Base-by-base conservation (phyloP, 2,329 filamentous ascomycete genomes). In the Phyllosticta citribraziliensis region DNA sequence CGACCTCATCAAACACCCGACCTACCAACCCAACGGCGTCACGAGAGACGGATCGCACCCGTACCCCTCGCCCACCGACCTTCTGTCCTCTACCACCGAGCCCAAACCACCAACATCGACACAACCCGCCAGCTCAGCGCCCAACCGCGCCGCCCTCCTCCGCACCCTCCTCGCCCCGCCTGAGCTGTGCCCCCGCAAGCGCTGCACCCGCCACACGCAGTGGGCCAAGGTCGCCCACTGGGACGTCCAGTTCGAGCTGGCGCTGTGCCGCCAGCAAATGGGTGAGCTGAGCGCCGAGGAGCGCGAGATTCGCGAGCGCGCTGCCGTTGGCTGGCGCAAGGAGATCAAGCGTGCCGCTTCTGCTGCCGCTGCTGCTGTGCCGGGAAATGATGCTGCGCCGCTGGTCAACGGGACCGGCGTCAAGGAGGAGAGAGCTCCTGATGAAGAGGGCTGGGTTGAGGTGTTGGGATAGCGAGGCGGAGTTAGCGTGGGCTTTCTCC, bases 221-320 rank as follows among this genome's bases (percentile, higher is more conserved):
- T 81, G 79, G 79, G 71, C 73, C 65, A 80, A 80, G 65, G 69
- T 79, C 57, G 74, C 75, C 17, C 67, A 78, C 1, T 76, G 79
- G 56, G 77, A 80, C 63, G 70, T 77, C 1, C 66, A 77, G 3
- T 78, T 77, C 54, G 79, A 81, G 63, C 76, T 78, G 66, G 65
- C 71, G 2, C 73, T 78, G 58, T 76, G 80, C 51, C 72, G 74
- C 9, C 76, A 80, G 58, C 68, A 70, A 12, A 78, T 80, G 67
- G 67, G 72, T 6, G 73, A 70, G 47, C 69, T 80, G 53, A 77
- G 80, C 62, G 73, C 72, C 56, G 77, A 80, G 58, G 79, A 79
- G 68, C 70, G 70, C 57, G 74, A 73, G 14, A 74, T 80, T 5
- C 65, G 71, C 25, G 76, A 80, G 62, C 66, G 77, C 1, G 79